Evolutionary conservation across 2,329 filamentous ascomycete species (phyloP).

Genomic region (Fusarium subtropicale): DNA sequence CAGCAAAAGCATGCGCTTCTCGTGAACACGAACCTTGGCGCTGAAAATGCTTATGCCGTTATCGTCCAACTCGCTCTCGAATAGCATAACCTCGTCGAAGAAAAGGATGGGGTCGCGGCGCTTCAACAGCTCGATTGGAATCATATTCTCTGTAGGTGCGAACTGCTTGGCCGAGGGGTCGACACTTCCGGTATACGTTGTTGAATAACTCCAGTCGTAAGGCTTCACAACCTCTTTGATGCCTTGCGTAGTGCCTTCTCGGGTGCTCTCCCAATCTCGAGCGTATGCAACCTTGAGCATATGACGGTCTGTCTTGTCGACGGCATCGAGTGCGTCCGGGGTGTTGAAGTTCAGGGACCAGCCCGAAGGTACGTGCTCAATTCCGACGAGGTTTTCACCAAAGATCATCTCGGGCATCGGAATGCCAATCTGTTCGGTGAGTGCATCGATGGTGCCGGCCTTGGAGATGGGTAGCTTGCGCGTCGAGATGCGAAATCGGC

Average conservation of each 20-base stretch:
- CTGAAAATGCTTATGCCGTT: conserved; percentile 93
- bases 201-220: conserved; percentile 98
- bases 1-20: conserved; percentile 84
- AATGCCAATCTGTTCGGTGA: conserved; percentile 83
- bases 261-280: conserved; percentile 77
- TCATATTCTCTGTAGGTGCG: conserved; percentile 57
- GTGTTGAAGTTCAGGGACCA: conserved; percentile 88
- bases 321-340: conserved; percentile 85
- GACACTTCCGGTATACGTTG: conserved; percentile 82
- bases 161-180: conserved; percentile 49
- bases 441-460: conserved; percentile 86
- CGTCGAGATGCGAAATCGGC: conserved; percentile 79
- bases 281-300: conserved; percentile 97
- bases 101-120: conserved; percentile 94
- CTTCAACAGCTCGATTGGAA: conserved; percentile 88
- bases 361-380: conserved; percentile 78
- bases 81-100: conserved; percentile 95
- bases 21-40: conserved; percentile 94
- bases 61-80: conserved; percentile 97
- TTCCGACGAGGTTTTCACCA: conserved; percentile 86
- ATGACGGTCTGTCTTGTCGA: conserved; percentile 91
- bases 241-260: conserved; percentile 82
- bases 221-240: conserved; percentile 96
- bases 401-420: conserved; percentile 99
- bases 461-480: conserved; percentile 97